phyloP scores from a whole-genome alignment of 768 basidiomycete genomes.

The Clitopilus passeckerianus region DNA sequence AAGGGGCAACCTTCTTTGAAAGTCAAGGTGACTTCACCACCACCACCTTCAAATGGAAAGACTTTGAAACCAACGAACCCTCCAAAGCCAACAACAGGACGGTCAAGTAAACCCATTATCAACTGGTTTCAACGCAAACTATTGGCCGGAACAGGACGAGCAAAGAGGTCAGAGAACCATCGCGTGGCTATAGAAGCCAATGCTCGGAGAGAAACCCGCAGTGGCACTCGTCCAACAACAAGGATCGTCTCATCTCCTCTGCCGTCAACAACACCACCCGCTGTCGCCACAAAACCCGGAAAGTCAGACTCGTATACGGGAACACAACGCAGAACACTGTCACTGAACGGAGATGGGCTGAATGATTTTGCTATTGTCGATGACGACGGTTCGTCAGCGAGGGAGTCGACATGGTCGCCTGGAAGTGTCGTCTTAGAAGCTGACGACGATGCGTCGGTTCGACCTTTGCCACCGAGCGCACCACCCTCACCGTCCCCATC shows the following conservation, averaged over 20 bases:
- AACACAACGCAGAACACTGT: constrained; percentile 52
- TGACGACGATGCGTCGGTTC: constrained; percentile 91
- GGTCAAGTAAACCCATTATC: constrained; percentile 80
- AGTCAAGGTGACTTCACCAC: constrained; percentile 7
- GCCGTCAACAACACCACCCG: constrained; percentile 21
- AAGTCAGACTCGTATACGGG: constrained; percentile 25
- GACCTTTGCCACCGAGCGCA: constrained; percentile 84
- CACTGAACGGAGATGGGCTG: constrained; percentile 46
- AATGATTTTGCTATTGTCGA: constrained; percentile 17
- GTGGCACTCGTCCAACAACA: constrained; percentile 28
- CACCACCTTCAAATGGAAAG: constrained; percentile 7
- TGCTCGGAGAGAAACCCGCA: constrained; percentile 25
- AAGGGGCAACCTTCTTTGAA: constrained; percentile 13
- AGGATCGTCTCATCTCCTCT: constrained; percentile 41
- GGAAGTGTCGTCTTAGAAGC: constrained; percentile 66
- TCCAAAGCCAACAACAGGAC: constrained; percentile 33
- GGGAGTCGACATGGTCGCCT: constrained; percentile 79
- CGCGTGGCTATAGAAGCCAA: constrained; percentile 22
- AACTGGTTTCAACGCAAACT: constrained; percentile 85
- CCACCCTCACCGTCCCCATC: constrained; percentile 87
- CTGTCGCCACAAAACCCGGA: constrained; percentile 21
- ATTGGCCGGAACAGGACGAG: constrained; percentile 63
- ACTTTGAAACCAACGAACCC: neutral
- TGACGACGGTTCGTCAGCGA: constrained; percentile 58
- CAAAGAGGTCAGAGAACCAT: constrained; percentile 42